A percentile compares a stretch with the other conserved stretches of the same genome.
Conservation (phyloP, 139 green algal species). For the Penium margaritaceum region DNA sequence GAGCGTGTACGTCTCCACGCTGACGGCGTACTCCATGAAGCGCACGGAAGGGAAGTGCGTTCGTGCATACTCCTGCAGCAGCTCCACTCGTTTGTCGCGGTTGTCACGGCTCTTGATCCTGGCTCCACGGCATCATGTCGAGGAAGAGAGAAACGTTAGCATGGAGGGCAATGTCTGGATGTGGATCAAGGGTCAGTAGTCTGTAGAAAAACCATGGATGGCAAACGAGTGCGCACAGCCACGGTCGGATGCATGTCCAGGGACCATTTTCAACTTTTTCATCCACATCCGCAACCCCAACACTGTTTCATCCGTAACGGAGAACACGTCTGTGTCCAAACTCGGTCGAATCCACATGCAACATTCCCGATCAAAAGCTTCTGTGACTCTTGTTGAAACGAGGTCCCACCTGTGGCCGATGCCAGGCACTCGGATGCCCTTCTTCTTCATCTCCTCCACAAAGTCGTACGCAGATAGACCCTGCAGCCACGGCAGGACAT, state of each 20-base stretch:
- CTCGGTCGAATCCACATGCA: background rate
- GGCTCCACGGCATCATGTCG: too few species aligned
- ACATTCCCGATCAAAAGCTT: too few species aligned
- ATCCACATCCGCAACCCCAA: background rate
- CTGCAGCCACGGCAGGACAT: background rate
- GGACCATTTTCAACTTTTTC: too few species aligned
- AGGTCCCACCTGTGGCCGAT: conserved; percentile 69
- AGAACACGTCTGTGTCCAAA: too few species aligned
- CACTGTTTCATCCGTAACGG: background rate
- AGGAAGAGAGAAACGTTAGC: background rate
- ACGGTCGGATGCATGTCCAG: too few species aligned
- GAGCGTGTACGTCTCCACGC: conserved; percentile 84
- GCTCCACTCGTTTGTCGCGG: conserved; percentile 83
- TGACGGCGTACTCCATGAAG: conserved; percentile 82
- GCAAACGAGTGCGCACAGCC: too few species aligned
- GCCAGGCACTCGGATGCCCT: conserved; percentile 66
- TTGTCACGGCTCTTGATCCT: conserved; percentile 94
- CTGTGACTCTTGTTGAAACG: too few species aligned
- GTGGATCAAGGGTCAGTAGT: too few species aligned
- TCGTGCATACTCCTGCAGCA: conserved; percentile 74
- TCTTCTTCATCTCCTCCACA: conserved; percentile 79
- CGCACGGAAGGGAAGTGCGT: conserved; percentile 78
- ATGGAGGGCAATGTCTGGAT: too few species aligned
- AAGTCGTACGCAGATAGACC: conserved; percentile 48
- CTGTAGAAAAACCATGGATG: too few species aligned